Conservation (phyloP, 495 filamentous ascomycete genomes). For the Xylaria venustula region DNA sequence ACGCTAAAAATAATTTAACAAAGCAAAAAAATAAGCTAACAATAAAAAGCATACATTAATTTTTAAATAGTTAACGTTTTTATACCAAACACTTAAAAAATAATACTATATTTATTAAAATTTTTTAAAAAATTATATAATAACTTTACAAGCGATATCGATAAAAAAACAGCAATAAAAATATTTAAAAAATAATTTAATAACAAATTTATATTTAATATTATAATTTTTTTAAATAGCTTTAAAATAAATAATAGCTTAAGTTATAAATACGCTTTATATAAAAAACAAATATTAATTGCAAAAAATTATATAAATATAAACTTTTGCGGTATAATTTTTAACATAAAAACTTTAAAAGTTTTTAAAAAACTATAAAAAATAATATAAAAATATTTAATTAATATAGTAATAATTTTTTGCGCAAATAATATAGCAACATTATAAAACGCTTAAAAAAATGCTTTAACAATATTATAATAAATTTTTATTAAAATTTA, state of each 20-base stretch:
- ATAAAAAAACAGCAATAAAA: conserved; percentile 11
- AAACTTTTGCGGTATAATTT: not conserved
- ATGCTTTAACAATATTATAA: conserved; percentile 18
- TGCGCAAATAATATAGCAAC: conserved; percentile 8
- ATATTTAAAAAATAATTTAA: conserved; percentile 14
- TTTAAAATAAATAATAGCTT: not conserved
- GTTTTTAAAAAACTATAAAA: not conserved
- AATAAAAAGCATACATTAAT: not conserved
- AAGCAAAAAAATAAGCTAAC: too few relatives aligned
- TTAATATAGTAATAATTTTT: not conserved
- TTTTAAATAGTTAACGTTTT: conserved; percentile 11
- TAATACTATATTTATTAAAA: conserved; percentile 14
- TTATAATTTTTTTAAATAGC: conserved; percentile 7
- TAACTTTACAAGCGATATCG: conserved; percentile 17
- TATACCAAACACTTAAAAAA: conserved; percentile 7
- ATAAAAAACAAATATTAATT: too few relatives aligned
- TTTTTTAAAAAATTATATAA: conserved; percentile 13
- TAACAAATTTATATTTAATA: conserved; percentile 16
- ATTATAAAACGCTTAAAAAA: conserved; percentile 13
- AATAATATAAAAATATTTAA: not conserved
- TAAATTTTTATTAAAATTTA: conserved; percentile 21
- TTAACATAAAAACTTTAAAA: not conserved
- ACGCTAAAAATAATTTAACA: too few relatives aligned
- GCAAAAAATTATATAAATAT: too few relatives aligned
- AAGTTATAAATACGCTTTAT: not conserved